Conservation (phyloP, 257 asterid species). For the Nicotiana benthamiana region DNA sequence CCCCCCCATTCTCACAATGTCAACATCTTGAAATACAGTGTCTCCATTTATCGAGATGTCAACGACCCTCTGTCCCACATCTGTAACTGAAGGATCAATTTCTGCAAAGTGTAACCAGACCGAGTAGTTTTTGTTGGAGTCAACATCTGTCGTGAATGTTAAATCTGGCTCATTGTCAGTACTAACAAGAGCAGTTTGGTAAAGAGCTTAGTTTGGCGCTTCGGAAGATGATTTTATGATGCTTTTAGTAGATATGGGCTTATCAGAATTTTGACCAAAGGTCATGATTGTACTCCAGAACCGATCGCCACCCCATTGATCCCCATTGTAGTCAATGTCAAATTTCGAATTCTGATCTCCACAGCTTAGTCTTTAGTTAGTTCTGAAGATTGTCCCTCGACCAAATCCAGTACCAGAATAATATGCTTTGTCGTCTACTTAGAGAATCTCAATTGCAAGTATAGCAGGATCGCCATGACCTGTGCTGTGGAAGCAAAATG, state of each 20-base stretch:
- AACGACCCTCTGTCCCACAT: constrained; percentile 68
- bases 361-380: constrained; percentile 61
- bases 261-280: constrained; percentile 51
- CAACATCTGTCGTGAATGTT: constrained; percentile 62
- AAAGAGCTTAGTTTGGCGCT: constrained; percentile 75
- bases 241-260: constrained; percentile 27
- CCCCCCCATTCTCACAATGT: constrained; percentile 60
- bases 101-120: constrained; percentile 97
- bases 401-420: constrained; percentile 62
- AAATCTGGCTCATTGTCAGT: constrained; percentile 55
- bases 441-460: constrained; percentile 84
- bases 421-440: constrained; percentile 67
- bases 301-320: constrained; percentile 92
- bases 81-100: constrained; percentile 65
- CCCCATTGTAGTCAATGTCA: constrained; percentile 69
- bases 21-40: constrained; percentile 38
- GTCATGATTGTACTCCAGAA: constrained; percentile 64
- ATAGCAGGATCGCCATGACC: constrained; percentile 96
- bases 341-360: constrained; percentile 53
- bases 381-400: constrained; percentile 72
- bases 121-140: constrained; percentile 77
- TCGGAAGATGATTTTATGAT: constrained; percentile 41
- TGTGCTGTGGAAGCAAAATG: constrained; percentile 93
- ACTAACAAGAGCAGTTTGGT: constrained; percentile 64
- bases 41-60: constrained; percentile 71